Evolutionary conservation across 2,329 filamentous ascomycete genomes (phyloP).

Genomic region (Microcyclospora tardicrescens): DNA sequence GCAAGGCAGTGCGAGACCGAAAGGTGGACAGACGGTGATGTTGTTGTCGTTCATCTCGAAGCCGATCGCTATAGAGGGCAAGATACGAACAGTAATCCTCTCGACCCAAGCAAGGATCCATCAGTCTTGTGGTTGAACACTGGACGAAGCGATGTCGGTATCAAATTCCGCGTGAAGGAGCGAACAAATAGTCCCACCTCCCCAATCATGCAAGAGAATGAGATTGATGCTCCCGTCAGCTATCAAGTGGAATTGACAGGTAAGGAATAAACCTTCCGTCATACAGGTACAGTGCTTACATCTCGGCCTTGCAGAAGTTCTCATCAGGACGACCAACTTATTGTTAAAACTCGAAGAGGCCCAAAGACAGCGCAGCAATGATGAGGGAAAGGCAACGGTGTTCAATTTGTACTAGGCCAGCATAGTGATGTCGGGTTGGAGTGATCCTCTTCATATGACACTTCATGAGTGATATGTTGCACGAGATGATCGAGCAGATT

Average conservation of each 20-base stretch:
- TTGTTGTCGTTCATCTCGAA: slow-evolving; percentile 16
- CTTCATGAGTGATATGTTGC: too few relatives aligned
- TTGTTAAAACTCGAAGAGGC: slow-evolving; percentile 54
- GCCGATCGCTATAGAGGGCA: not conserved
- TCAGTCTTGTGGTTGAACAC: slow-evolving; percentile 57
- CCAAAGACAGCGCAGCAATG: slow-evolving; percentile 44
- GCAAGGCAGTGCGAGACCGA: slow-evolving; percentile 29
- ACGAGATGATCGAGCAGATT: too few relatives aligned
- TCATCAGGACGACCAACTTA: slow-evolving; percentile 51
- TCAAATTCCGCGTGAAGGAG: slow-evolving; percentile 53
- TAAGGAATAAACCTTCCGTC: slow-evolving; percentile 26
- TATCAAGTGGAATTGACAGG: slow-evolving; percentile 63
- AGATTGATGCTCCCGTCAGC: slow-evolving; percentile 53
- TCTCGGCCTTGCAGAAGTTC: slow-evolving; percentile 41
- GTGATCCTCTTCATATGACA: too few relatives aligned
- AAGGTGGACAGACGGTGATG: slow-evolving; percentile 16
- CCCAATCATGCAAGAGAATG: slow-evolving; percentile 43
- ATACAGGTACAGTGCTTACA: not conserved
- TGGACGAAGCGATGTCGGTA: slow-evolving; percentile 46
- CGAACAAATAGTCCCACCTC: slow-evolving; percentile 29
- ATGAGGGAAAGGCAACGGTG: slow-evolving; percentile 53
- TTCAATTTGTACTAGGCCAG: slow-evolving; percentile 40
- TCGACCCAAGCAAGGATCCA: slow-evolving; percentile 22
- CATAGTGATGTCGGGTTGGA: too few relatives aligned
- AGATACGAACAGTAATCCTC: slow-evolving; percentile 7